Evolutionary conservation across 345 rosid genomes (phyloP), one percentile per base, ranked within the genome.

Genomic region (Salix koriyanagi): DNA sequence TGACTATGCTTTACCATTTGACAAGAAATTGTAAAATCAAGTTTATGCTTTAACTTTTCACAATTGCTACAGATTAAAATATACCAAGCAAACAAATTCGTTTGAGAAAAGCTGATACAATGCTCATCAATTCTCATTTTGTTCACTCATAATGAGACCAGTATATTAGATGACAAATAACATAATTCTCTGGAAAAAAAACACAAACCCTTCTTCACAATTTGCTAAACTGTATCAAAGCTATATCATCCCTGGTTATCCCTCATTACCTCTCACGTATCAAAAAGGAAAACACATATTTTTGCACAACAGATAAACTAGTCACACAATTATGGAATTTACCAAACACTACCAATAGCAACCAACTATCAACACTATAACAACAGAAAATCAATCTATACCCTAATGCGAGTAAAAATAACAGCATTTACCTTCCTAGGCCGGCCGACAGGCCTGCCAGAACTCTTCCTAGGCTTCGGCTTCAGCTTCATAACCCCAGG

Each of bases 401-500:
- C 16, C n/a, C 23, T 26, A 41, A 23, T 21, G 4, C 11, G 10
- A 9, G 26, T 19, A 61, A 10, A 18, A 46, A 14, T 34, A 26
- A 2, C 5, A 56, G 7, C 14, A 23, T 0, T 13, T 82, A 91
- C 97, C 97, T 91, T 87, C 82, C 74, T 88, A 7, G 97, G 97
- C 32, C 96, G 84, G 23, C 97, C 96, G 0, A 86, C 84, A 1
- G 91, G 89, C 76, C 84, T 84, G 26, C 90, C 90, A 4, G 82
- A 64, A 37, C 84, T 67, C 68, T 76, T 79, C 71, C 83, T 79
- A 0, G 79, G 80, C 79, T 75, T 80, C 0, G 79, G 80, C 79
- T 75, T 80, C 0, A 81, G 79, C 80, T 71, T 62, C 16, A 73
- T 13, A 2, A 73, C 82, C 18, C 81, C 87, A 58, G 77, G 81